Evolutionary conservation across 2,329 filamentous ascomycete genomes (phyloP).

Genomic region (Lasiodiplodia theobromae): DNA sequence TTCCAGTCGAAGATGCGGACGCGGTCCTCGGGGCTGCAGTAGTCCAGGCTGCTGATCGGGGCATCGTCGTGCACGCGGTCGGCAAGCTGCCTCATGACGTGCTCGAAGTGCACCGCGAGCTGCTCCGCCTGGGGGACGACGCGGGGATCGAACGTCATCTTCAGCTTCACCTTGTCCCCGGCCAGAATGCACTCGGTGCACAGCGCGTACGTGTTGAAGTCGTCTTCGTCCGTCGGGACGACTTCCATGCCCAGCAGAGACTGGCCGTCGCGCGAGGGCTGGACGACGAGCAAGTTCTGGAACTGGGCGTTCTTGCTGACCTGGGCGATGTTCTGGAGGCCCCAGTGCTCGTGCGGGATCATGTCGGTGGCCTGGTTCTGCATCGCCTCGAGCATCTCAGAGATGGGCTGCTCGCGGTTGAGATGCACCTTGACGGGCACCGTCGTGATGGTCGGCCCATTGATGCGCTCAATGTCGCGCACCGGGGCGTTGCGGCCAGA

Average conservation of each 20-base stretch:
- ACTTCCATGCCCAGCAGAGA: conserved; percentile 28
- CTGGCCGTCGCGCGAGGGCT: conserved; percentile 2
- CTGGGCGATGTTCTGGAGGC: conserved; percentile 5
- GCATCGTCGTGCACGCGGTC: conserved; percentile 17
- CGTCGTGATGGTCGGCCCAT: conserved; percentile 42
- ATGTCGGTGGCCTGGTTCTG: conserved; percentile 11
- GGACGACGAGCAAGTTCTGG: conserved; percentile 24
- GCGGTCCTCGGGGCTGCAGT: conserved; percentile 14
- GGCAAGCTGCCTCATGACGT: conserved; percentile 7
- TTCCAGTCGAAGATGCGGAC: conserved; percentile 14
- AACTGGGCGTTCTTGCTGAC: conserved; percentile 4
- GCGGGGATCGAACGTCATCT: conserved; percentile 8
- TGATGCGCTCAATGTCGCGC: conserved; percentile 32
- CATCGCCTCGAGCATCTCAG: conserved; percentile 11
- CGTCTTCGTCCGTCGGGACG: conserved; percentile 12
- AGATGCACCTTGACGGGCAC: conserved; percentile 35
- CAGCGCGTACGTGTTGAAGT: conserved; percentile 17
- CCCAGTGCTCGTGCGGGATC: conserved; percentile 14
- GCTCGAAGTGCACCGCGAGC: conserved; percentile 16
- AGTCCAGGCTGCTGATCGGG: conserved; percentile 7
- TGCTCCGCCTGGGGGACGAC: background rate
- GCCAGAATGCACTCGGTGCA: conserved; percentile 32
- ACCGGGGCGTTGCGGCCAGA: conserved; percentile 39
- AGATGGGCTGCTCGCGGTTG: conserved; percentile 30
- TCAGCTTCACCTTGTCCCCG: conserved; percentile 1